phyloP scores from a whole-genome alignment of 495 filamentous ascomycete species.

The Neurospora sp. region DNA sequence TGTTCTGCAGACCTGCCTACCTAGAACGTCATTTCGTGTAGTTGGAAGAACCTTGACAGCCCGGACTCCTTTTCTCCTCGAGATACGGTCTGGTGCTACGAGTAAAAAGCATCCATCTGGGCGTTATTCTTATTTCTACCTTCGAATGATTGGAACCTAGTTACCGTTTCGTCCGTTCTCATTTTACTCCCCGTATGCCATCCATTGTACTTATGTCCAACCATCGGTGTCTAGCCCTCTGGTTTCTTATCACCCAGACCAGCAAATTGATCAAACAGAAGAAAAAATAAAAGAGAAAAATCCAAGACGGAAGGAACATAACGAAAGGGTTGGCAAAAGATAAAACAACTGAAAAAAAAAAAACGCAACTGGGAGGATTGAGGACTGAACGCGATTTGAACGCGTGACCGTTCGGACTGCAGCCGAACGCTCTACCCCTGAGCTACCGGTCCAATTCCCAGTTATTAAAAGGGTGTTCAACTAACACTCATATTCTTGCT shows the following conservation, averaged over 20 bases:
- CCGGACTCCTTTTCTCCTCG: no score
- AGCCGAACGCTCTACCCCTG: not conserved
- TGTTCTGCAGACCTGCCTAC: not conserved
- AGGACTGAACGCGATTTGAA: not conserved
- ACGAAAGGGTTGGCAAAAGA: not conserved
- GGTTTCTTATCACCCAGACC: not conserved
- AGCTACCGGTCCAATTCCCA: not conserved
- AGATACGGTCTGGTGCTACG: not conserved
- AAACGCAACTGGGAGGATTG: not conserved
- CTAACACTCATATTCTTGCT: not conserved
- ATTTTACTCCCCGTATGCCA: not conserved
- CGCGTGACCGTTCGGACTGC: not conserved
- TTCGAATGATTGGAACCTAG: not conserved
- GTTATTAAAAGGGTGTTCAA: rapidly evolving
- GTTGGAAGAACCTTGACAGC: not conserved
- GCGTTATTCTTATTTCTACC: not conserved
- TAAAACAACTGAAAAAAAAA: not conserved
- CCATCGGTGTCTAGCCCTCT: not conserved
- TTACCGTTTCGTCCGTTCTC: not conserved
- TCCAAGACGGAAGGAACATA: not conserved
- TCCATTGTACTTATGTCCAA: not conserved
- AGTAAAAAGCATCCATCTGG: not conserved
- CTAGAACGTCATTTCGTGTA: not conserved
- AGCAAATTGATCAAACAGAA: not conserved
- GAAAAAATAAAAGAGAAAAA: not conserved